Evolutionary conservation across 1,284 basidiomycete species (phyloP).

Genomic region (Ustilago sp.): DNA sequence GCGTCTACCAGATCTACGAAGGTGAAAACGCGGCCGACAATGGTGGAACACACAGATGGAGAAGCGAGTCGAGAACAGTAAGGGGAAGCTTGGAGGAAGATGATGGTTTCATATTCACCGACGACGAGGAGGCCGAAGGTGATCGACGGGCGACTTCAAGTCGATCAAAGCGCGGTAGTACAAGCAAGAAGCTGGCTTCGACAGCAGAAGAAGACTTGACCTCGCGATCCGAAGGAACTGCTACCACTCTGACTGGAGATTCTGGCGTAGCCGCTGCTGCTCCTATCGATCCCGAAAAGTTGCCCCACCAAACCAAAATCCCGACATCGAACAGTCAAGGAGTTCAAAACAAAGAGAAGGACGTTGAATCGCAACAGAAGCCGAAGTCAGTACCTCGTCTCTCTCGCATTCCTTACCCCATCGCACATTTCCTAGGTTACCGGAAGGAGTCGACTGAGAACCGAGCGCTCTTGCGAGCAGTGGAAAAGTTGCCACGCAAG

Average conservation of each 20-base stretch:
- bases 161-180: not conserved
- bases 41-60: slow-evolving; percentile 12
- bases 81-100: slow-evolving; percentile 37
- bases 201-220: slow-evolving; percentile 21
- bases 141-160: not conserved
- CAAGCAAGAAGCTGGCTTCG: slow-evolving; percentile 15
- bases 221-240: slow-evolving; percentile 17
- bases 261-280: slow-evolving; percentile 10
- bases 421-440: slow-evolving; percentile 51
- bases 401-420: slow-evolving; percentile 45
- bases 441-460: slow-evolving; percentile 26
- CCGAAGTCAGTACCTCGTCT: slow-evolving; percentile 34
- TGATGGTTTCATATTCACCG: slow-evolving; percentile 39
- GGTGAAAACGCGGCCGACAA: not conserved
- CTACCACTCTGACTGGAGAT: slow-evolving; percentile 20
- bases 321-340: not conserved
- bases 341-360: slow-evolving; percentile 13
- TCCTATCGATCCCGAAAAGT: slow-evolving; percentile 5
- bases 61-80: slow-evolving; percentile 42
- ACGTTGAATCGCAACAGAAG: slow-evolving; percentile 37
- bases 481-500: slow-evolving; percentile 44
- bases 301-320: not conserved
- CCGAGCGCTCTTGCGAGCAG: slow-evolving; percentile 35
- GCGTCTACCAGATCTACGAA: slow-evolving; percentile 42
- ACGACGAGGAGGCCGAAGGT: slow-evolving; percentile 18